Base-by-base conservation (phyloP, 164 flowering plant species). In the Umbellularia californica region DNA sequence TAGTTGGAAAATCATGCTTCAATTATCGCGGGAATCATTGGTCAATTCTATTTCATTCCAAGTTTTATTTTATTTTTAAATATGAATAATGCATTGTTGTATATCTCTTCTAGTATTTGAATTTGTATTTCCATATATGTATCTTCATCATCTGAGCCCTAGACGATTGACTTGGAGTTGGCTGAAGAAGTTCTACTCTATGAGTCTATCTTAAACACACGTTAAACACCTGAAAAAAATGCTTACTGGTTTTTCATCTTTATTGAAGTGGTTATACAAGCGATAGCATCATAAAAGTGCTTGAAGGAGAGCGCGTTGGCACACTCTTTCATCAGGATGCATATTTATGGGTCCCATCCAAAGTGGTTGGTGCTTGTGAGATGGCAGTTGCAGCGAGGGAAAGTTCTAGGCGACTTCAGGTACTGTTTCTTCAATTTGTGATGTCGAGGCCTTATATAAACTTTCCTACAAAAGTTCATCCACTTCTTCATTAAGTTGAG, bases 341-440 rank as follows among this genome's bases (percentile, higher is more conserved):
- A 69, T 89, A 84, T 82, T 62, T 82, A 55, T 92, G 89, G 94
- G 76, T 64, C 30, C 76, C 88, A 74, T 22, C 60, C 60, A 86
- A 87, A 77, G 93, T 86, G 25, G 71, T 80, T 73, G 82, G 83
- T 81, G 88, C 90, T 10, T 88, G 92, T 69, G 91, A 90, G 58
- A 96, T 96, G 98, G 98, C 99, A 74, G 88, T 94, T 81, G 92
- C 95, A 50, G 99, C 99, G 51, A 88, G 99, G 81, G 97, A 92
- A 68, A 79, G 98, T 82, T 94, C 98, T 41, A 86, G 98, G 78
- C 76, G 90, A 70, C 93, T 95, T 78, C 96, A 95, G 95, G 99
- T 95, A 74, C 72, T n/a, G 65, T 52, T 11, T 70, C 23, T 27
- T 41, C 55, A 69, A n/a, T 69, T 50, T n/a, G 58, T 41, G 27